phyloP scores from a whole-genome alignment of 352 stramenopile genomes.

The Phytophthora sansomeana region DNA sequence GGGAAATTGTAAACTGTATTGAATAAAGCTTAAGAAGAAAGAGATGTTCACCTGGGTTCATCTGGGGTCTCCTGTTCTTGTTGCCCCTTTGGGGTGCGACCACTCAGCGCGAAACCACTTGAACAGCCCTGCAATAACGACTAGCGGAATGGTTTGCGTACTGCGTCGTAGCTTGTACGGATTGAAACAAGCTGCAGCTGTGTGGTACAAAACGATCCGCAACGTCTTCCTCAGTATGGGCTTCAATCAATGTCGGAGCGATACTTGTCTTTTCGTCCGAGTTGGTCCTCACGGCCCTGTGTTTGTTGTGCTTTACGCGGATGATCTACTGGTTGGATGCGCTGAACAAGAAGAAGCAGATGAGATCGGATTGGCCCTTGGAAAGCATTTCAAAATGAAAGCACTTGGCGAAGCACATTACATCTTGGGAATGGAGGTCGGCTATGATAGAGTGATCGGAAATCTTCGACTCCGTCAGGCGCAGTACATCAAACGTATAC shows the following conservation, averaged over 20 bases:
- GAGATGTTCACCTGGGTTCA: no score
- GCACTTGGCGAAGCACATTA: constrained; percentile 11
- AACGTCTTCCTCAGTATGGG: constrained; percentile 5
- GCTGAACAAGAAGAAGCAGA: background rate
- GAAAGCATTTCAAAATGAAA: constrained; percentile 14
- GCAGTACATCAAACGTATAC: constrained; percentile 1
- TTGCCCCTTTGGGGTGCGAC: no score
- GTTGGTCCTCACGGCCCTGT: background rate
- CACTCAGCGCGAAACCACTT: no score
- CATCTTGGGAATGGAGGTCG: constrained; percentile 19
- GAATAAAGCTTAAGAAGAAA: no score
- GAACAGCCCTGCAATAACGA: no score
- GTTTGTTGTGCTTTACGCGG: constrained; percentile 20
- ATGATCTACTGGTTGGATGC: constrained; percentile 20
- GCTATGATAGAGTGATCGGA: background rate
- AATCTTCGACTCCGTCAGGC: background rate
- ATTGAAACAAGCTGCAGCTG: constrained; percentile 39
- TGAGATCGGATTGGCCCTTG: background rate
- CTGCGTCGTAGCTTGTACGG: constrained; percentile 42
- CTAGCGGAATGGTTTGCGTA: no score
- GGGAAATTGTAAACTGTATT: no score
- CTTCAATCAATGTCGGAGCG: constrained; percentile 10
- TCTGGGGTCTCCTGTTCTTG: no score
- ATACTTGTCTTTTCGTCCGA: constrained; percentile 14
- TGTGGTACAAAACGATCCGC: constrained; percentile 40